Base-by-base conservation (phyloP, 2,329 filamentous ascomycete genomes). In the Fusarium miscanthi region DNA sequence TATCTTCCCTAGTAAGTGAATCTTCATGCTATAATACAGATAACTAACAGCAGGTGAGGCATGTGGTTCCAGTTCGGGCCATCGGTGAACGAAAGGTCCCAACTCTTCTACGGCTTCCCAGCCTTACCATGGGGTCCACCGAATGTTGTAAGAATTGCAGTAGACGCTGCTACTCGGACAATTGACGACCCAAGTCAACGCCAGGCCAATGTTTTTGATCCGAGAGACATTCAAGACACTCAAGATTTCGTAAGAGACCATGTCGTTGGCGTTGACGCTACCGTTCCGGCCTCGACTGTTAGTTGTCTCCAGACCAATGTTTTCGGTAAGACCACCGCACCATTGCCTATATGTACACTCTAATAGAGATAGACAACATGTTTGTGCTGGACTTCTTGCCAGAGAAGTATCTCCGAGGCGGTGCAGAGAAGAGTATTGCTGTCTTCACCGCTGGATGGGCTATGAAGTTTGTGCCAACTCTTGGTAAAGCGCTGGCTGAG, bases 301-400 rank as follows among this genome's bases (percentile, higher is more conserved):
- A 70, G 68, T 42, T 70, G 68, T 23, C 43, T 70, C 8, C 68
- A 70, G 38, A 70, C 68, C 2, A 70, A 70, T 14, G 66, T 66
- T 27, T 70, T 57, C 12, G 68, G 61, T 70, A 66, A 30, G 37
- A 17, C 3, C 4, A 8, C 6, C 7, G 1, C 5, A 11, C 8
- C 0, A 10, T 12, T 21, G 2, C 8, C n/a, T 2, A 6, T 10
- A 7, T 5, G n/a, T 2, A 0, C 3, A 8, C 1, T 7, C 62
- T 73, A 41, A 73, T 21, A 8, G 0, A n/a, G 21, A 5, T 37
- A 73, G 69, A 73, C 6, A 63, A 72, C 8, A 72, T 72, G 58
- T 73, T 73, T 41, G 71, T 73, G 12, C 23, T 73, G n/a, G 69
- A 73, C 27, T 73, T 70, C 16, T n/a, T 73, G 3, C 70, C 70